Evolutionary conservation across 148 eudicot genomes (phyloP).

Genomic region (Chenopodium album): DNA sequence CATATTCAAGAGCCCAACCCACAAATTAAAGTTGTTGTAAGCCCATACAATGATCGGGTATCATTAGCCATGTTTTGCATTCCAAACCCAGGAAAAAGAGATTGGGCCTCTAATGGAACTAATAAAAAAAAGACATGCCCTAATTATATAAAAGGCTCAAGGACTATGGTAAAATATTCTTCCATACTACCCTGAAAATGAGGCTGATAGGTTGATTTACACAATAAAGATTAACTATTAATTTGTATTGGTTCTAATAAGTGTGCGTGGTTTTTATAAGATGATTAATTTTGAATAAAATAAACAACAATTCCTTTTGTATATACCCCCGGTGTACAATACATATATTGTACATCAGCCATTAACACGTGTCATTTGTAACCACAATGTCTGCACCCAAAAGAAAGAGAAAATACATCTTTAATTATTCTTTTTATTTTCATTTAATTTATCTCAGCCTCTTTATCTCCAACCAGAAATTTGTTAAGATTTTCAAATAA

Average conservation of each 20-base stretch:
- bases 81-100: slow-evolving; percentile 26
- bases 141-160: slow-evolving; percentile 31
- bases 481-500: too few species aligned
- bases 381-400: too few species aligned
- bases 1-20: slow-evolving; percentile 37
- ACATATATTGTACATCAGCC: too few species aligned
- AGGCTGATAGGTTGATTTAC: slow-evolving; percentile 10
- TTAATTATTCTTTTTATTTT: too few species aligned
- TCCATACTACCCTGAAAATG: not conserved
- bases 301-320: too few species aligned
- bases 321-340: too few species aligned
- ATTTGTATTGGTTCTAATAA: not conserved
- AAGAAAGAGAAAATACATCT: too few species aligned
- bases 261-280: too few species aligned
- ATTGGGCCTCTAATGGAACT: slow-evolving; percentile 32
- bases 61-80: slow-evolving; percentile 25
- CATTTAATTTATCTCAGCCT: too few species aligned
- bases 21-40: slow-evolving; percentile 28
- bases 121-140: slow-evolving; percentile 29
- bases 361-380: too few species aligned
- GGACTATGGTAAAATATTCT: slow-evolving; percentile 21
- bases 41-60: slow-evolving; percentile 25
- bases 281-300: too few species aligned
- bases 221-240: slow-evolving; percentile 4
- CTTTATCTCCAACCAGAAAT: too few species aligned